Evolutionary conservation across 139 green algal species (phyloP), one percentile per base, ranked within the genome.

Genomic region (Chlamydomonas eustigma): DNA sequence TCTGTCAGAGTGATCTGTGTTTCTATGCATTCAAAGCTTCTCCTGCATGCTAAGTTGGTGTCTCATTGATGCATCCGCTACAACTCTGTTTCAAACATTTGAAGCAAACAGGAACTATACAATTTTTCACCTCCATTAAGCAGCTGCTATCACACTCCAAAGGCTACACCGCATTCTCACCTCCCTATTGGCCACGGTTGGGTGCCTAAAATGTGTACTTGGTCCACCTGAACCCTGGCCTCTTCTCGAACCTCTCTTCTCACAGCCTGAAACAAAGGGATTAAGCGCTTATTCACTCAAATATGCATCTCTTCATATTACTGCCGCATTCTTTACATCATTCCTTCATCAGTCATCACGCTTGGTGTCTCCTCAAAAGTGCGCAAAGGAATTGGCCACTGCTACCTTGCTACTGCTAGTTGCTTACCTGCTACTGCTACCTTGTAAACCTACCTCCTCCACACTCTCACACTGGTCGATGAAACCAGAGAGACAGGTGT

Each of bases 391-490:
- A n/a, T n/a, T n/a, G n/a, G n/a, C n/a, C n/a, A n/a, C n/a, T n/a
- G n/a, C n/a, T 58, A 28, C 44, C 44, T 58, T 58, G 44, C 44
- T 58, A 18, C 44, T 28, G 18, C 12, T 58, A 18, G 12, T 58
- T 18, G 18, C 44, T 28, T 28, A 4, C 34, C 65, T 38, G 65
- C 34, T 31, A 37, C 32, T 28, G n/a, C 52, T 68, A 6, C 52
- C 32, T 4, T 28, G n/a, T 68, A 6, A 58, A 25, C 44, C 39
- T 67, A 88, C 83, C 81, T 95, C 90, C 76, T 95, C 91, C 30
- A 95, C 89, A 36, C 80, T 83, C 78, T 97, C 92, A 35, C 90
- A 90, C 79, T 91, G 87, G 71, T 96, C 91, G 0, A 96, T 86
- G 75, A 94, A 95, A 52, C 90, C 90, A 1, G 78, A 84, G 28